These are phyloP conservation scores for Fraxinus platypoda DNA, from an alignment of 305 asterid genomes.

Conservation along the genomic window DNA sequence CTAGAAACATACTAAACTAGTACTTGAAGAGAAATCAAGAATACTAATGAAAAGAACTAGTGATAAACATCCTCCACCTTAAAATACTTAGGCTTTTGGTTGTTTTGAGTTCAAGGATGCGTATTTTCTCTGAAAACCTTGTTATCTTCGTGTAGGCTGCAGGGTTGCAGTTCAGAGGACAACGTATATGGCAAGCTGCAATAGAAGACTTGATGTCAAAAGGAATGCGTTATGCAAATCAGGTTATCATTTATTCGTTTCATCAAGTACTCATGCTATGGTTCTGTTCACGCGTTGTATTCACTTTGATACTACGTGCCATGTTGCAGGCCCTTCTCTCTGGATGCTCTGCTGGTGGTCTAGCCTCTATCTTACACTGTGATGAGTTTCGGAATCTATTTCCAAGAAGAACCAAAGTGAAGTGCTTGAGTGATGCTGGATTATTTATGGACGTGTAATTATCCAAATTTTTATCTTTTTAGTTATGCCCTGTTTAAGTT, in stretches of 20 bases:
- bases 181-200: constrained; percentile 57
- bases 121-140: background rate
- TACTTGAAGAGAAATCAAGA: background rate
- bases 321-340: constrained; percentile 57
- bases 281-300: background rate
- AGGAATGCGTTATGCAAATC: constrained; percentile 57
- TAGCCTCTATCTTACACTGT: constrained; percentile 65
- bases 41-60: background rate
- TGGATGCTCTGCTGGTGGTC: constrained; percentile 77
- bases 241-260: constrained; percentile 28
- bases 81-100: background rate
- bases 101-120: background rate
- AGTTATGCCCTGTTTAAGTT: constrained; percentile 8
- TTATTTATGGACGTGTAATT: constrained; percentile 61
- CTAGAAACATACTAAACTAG: background rate
- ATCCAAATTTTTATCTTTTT: constrained; percentile 18
- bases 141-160: constrained; percentile 38
- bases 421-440: constrained; percentile 71
- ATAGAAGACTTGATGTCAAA: constrained; percentile 55
- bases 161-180: constrained; percentile 63
- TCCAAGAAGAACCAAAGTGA: constrained; percentile 54
- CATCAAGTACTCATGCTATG: background rate
- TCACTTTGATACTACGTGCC: constrained; percentile 8
- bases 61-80: background rate
- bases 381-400: constrained; percentile 52